Percentiles rank a stretch among this genome's conserved stretches.
Conservation (phyloP, 352 stramenopile genomes). For the Phytophthora rubi region DNA sequence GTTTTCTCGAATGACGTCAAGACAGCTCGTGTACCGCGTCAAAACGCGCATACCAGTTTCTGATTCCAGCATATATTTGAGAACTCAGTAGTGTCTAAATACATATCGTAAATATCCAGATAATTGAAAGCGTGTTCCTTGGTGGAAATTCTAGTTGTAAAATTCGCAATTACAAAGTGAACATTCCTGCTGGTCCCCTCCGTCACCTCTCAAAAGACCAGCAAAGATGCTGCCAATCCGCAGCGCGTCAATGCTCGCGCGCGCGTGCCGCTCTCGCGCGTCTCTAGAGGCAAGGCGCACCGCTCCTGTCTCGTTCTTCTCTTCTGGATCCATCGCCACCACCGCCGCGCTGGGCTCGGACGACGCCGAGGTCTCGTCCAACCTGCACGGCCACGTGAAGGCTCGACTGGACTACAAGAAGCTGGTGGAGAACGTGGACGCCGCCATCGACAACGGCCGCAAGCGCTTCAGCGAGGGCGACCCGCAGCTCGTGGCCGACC, state of each 20-base stretch:
- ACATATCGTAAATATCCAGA: no score
- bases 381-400: conserved; percentile 66
- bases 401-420: conserved; percentile 82
- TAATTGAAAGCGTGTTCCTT: no score
- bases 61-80: no score
- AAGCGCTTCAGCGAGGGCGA: conserved; percentile 76
- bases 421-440: conserved; percentile 62
- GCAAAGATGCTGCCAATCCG: conserved; percentile 18
- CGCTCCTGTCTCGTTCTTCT: background rate
- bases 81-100: no score
- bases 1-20: no score
- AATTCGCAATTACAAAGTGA: no score
- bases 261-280: conserved; percentile 6
- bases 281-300: background rate
- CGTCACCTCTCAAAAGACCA: background rate
- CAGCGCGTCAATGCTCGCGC: conserved; percentile 10
- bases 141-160: no score
- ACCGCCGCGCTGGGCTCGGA: conserved; percentile 7
- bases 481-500: conserved; percentile 60
- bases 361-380: conserved; percentile 35
- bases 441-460: conserved; percentile 58
- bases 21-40: no score
- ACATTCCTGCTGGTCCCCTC: no score
- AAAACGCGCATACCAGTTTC: no score
- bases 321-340: conserved; percentile 19